Conservation (phyloP, 208 protist genomes). For the Trypanosoma cruzi region DNA sequence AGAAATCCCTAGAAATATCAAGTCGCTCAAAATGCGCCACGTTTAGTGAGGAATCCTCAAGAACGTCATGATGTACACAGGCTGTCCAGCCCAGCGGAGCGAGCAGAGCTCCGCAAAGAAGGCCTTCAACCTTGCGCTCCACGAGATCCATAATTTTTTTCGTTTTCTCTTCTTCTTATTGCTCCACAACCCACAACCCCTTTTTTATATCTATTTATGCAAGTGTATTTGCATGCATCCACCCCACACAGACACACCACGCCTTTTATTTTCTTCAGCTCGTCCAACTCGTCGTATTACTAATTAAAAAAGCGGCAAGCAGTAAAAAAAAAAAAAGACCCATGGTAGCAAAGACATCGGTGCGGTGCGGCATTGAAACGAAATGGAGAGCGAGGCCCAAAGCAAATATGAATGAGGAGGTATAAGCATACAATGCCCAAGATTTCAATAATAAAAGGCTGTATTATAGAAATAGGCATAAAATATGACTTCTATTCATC, state of each 20-base stretch:
- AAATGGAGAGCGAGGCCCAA: too few species aligned
- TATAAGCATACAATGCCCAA: too few species aligned
- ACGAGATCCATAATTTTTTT: constrained; percentile 46
- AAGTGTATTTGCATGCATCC: background rate
- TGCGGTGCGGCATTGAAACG: too few species aligned
- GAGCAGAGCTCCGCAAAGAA: constrained; percentile 55
- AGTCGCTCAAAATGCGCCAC: constrained; percentile 53
- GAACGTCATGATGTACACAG: constrained; percentile 52
- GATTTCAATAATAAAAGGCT: constrained; percentile 84
- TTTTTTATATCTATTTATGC: too few species aligned
- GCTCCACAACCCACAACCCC: too few species aligned
- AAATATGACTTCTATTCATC: constrained; percentile 91
- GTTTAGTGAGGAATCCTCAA: constrained; percentile 36
- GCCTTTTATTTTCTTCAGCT: background rate
- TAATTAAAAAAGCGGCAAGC: background rate
- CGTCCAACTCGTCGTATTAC: background rate
- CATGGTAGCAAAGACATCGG: too few species aligned
- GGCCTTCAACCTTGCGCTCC: constrained; percentile 38
- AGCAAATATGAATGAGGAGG: too few species aligned
- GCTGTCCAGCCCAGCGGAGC: constrained; percentile 56
- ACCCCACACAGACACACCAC: background rate
- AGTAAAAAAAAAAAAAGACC: background rate
- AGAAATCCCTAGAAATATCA: constrained; percentile 24
- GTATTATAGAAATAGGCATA: constrained; percentile 92
- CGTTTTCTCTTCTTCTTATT: too few species aligned